Evolutionary conservation across 1,284 basidiomycete genomes (phyloP).

Genomic region (Tilletiaria anomala): DNA sequence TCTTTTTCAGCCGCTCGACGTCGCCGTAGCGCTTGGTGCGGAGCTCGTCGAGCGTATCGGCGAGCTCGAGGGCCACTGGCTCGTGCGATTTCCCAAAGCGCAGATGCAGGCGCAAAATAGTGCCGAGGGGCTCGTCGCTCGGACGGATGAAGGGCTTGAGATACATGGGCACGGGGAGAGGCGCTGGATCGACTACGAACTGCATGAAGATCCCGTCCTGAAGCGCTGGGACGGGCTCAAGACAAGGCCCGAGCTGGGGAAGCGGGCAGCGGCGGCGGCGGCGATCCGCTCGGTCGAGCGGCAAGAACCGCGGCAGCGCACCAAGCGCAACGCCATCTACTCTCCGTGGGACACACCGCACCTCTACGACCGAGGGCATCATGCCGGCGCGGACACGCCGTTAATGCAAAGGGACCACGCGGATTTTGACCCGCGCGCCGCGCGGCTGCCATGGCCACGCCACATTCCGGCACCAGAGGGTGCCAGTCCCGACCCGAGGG

Average conservation of each 20-base stretch:
- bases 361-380: no score
- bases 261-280: conserved; percentile 6
- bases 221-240: conserved; percentile 43
- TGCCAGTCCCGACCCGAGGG: neutral
- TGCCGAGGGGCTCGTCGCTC: no score
- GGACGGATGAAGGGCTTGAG: no score
- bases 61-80: conserved; percentile 67
- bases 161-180: no score
- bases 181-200: no score
- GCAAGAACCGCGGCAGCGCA: conserved; percentile 25
- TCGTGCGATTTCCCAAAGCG: conserved; percentile 45
- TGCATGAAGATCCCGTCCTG: conserved; percentile 41
- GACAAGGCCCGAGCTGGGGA: conserved; percentile 6
- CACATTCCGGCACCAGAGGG: neutral
- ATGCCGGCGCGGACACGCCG: no score
- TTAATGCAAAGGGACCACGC: neutral
- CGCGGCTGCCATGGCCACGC: neutral
- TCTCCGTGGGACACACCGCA: conserved; percentile 27
- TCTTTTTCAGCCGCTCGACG: conserved; percentile 39
- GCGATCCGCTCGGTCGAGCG: conserved; percentile 31
- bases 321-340: conserved; percentile 36
- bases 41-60: conserved; percentile 79
- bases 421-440: neutral
- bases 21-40: conserved; percentile 55
- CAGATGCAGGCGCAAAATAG: no score